Evolutionary conservation across 1,139 yeast genomes (phyloP), one percentile per base, ranked within the genome.

Genomic region (Candida buenavistaensis): DNA sequence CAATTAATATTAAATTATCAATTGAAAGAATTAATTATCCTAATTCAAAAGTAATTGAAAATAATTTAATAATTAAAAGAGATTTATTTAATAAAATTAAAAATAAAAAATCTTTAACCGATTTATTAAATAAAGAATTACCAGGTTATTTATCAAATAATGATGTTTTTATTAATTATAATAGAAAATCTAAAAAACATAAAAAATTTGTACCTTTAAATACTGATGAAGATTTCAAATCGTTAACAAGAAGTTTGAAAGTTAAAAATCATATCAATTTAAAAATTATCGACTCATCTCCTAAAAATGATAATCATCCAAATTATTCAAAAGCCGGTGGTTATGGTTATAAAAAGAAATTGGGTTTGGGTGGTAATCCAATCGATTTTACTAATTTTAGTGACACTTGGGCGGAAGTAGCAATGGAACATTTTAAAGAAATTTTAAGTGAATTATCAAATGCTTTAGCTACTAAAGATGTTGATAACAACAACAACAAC

Each of bases 131-230:
- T 14, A 23, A 32, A 9, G 29, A 38, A 19, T 32, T 39, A 27
- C 23, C 37, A 29, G 35, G 17, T 8, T 21, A 24, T 16, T 22
- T 37, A 14, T 12, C 38, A 15, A 26, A 15, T 12, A 13, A 38
- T 3, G 38, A 41, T 14, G 30, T 36, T 7, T 44, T 53, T 23
- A 34, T 50, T 27, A 17, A 25, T 5, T 42, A 28, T 25, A 35
- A 43, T 14, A 55, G 80, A 42, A 70, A 65, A 43, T 68, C 75
- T 6, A 73, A 72, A 54, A 69, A 68, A 45, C 57, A 58, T 33
- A 64, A 64, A 41, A 51, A 56, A 13, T 76, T 59, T 45, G 70
- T 75, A 4, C 45, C 57, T 7, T 59, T 78, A 48, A 65, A 62
- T 25, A 35, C 60, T 4, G 47, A 39, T 2, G 58, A 59, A 9